Percentiles rank a stretch among this genome's conserved stretches.
Evolutionary conservation across 257 asterid species (phyloP).

Genomic region (Mentha longifolia): DNA sequence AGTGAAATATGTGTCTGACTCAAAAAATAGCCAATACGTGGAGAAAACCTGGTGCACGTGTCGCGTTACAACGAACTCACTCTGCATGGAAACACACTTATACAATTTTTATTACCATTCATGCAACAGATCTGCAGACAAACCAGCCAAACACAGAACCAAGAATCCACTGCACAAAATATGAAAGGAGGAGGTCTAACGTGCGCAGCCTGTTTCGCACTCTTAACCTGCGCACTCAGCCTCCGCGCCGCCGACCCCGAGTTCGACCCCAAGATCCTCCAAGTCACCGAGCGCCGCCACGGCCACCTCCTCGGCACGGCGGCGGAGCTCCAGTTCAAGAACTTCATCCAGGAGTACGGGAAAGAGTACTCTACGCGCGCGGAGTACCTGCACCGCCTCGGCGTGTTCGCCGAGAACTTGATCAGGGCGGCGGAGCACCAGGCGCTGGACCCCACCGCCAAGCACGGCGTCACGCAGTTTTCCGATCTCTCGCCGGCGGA

Average conservation of each 20-base stretch:
- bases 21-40: too few species aligned
- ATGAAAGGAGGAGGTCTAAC: conserved; percentile 53
- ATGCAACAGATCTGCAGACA: background rate
- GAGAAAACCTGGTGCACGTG: too few species aligned
- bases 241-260: conserved; percentile 38
- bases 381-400: conserved; percentile 90
- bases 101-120: too few species aligned
- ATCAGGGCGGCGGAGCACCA: conserved; percentile 85
- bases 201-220: conserved; percentile 34
- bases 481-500: conserved; percentile 72
- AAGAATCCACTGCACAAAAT: background rate
- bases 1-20: too few species aligned
- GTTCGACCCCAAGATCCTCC: conserved; percentile 55
- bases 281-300: conserved; percentile 60
- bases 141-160: conserved; percentile 9
- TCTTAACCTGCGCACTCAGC: conserved; percentile 57
- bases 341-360: conserved; percentile 57
- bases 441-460: conserved; percentile 85
- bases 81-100: background rate
- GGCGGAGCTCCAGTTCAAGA: conserved; percentile 65
- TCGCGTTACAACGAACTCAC: too few species aligned
- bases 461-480: conserved; percentile 82
- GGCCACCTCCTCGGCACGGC: conserved; percentile 65
- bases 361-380: conserved; percentile 58
- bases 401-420: conserved; percentile 69